These are phyloP conservation scores for Pseudomonodictys pantanalensis DNA, from an alignment of 495 filamentous ascomycete species.

Conservation along the genomic window DNA sequence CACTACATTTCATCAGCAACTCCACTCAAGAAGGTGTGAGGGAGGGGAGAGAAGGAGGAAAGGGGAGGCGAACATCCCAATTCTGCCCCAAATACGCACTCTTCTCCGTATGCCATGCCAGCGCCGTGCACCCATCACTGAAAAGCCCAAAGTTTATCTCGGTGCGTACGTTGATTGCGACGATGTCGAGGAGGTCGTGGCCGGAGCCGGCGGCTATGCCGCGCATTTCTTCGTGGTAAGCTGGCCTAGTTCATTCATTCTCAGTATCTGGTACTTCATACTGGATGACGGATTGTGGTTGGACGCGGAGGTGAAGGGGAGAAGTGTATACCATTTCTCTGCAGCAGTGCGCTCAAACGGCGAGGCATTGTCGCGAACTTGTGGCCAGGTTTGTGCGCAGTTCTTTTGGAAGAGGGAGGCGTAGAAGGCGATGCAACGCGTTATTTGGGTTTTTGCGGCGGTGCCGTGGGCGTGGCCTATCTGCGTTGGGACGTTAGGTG, in stretches of 20 bases:
- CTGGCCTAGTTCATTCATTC: too few species aligned
- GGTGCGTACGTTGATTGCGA: conserved; percentile 65
- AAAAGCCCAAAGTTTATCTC: conserved; percentile 65
- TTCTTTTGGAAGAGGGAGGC: conserved; percentile 50
- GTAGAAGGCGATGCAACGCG: conserved; percentile 52
- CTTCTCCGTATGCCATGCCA: conserved; percentile 52
- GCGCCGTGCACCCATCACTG: conserved; percentile 62
- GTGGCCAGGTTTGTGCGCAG: conserved; percentile 49
- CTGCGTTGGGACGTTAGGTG: conserved; percentile 33
- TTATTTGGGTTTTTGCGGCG: conserved; percentile 46
- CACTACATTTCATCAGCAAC: conserved; percentile 10
- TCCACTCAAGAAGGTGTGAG: not conserved
- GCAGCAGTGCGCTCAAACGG: conserved; percentile 54
- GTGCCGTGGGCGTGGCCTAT: conserved; percentile 57
- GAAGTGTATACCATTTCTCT: too few species aligned
- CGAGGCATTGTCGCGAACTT: conserved; percentile 47
- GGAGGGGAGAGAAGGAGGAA: not conserved
- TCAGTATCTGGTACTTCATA: too few species aligned
- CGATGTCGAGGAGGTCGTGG: conserved; percentile 54
- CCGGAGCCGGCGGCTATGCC: conserved; percentile 60
- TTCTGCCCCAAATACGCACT: conserved; percentile 58
- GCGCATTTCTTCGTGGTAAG: conserved; percentile 29
- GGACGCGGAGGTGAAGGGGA: not conserved
- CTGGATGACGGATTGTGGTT: not conserved
- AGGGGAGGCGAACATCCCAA: conserved; percentile 52